Conservation (phyloP, 2,329 filamentous ascomycete genomes). For the Cladosporium halotolerans region DNA sequence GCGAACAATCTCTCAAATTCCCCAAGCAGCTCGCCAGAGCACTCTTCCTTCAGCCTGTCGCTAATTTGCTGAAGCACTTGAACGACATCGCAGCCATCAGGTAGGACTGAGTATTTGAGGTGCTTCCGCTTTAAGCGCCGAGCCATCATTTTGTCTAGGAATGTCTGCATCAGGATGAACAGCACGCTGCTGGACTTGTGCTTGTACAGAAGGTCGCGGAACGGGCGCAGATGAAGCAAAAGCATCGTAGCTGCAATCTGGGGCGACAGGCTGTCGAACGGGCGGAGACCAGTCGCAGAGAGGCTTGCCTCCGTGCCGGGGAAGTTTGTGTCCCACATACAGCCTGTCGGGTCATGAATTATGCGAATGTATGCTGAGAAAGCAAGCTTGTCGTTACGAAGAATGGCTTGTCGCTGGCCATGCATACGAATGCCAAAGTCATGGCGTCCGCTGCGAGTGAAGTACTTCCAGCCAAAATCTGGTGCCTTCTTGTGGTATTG, state of each 20-base stretch:
- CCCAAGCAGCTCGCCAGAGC: conserved; percentile 9
- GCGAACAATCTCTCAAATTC: conserved; percentile 23
- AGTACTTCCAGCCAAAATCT: conserved; percentile 60
- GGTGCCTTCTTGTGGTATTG: conserved; percentile 53
- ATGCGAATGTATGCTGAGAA: conserved; percentile 58
- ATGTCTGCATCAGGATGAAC: conserved; percentile 13
- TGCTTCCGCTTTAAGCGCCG: conserved; percentile 7
- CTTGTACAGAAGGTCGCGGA: conserved; percentile 50
- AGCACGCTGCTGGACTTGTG: conserved; percentile 12
- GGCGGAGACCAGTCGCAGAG: conserved; percentile 51
- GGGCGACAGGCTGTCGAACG: conserved; percentile 29
- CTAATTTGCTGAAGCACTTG: conserved; percentile 19
- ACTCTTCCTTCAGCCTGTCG: conserved; percentile 13
- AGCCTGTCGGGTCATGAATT: conserved; percentile 54
- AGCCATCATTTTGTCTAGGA: conserved; percentile 25
- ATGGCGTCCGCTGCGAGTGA: conserved; percentile 50
- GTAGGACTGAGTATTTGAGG: conserved; percentile 1
- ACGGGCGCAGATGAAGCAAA: conserved; percentile 53
- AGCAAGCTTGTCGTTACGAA: conserved; percentile 55
- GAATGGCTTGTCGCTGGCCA: conserved; percentile 51
- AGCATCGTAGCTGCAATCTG: conserved; percentile 50
- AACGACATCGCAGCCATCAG: conserved; percentile 19
- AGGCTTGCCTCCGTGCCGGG: conserved; percentile 42
- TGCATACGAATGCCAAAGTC: conserved; percentile 53
- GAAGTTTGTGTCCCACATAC: conserved; percentile 47